Evolutionary conservation across 1,284 basidiomycete species (phyloP), one percentile per base, ranked within the genome.

Genomic region (Baeospora myosura): DNA sequence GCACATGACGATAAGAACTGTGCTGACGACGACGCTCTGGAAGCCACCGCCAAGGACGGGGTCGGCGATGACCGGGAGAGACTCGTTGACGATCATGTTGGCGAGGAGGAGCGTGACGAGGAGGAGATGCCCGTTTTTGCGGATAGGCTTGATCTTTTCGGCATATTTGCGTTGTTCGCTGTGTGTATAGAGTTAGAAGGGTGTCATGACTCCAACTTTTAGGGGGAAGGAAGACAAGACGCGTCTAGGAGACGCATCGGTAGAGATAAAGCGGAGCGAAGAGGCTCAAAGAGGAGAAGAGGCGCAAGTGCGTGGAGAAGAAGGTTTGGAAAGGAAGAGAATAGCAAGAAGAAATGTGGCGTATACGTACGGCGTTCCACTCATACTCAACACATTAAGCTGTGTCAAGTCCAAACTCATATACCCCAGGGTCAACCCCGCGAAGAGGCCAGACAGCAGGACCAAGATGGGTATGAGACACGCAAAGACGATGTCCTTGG

Each of bases 351-450:
- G n/a, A n/a, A n/a, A n/a, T n/a, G n/a, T n/a, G n/a, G n/a, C n/a
- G n/a, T n/a, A 33, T 4, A 73, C 84, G 48, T 52, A 87, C 72
- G 82, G 74, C 14, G 85, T 88, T 17, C 91, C 91, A 44, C 86
- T 88, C 43, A 90, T 80, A 48, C 82, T 78, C 8, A 95, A 68
- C 2, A 95, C 92, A 55, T 87, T 83, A 28, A 95, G 72, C 69
- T 94, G 90, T 16, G 91, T 95, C 62, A 88, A 87, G 63, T 94
- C 92, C 53, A 95, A 73, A 53, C 85, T 89, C 88, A 95, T 93
- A 62, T 94, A 94, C 7, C 91, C 92, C 39, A 88, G 66, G 46
- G 88, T 89, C 50, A 90, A 66, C 59, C 80, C 83, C 53, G 83
- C 81, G 68, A 85, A 78, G 5, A 77, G 55, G 44, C 76, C 76